Percentiles rank a stretch among this genome's conserved stretches.
phyloP scores from a whole-genome alignment of 768 basidiomycete species.

The Boletus barrowsii region DNA sequence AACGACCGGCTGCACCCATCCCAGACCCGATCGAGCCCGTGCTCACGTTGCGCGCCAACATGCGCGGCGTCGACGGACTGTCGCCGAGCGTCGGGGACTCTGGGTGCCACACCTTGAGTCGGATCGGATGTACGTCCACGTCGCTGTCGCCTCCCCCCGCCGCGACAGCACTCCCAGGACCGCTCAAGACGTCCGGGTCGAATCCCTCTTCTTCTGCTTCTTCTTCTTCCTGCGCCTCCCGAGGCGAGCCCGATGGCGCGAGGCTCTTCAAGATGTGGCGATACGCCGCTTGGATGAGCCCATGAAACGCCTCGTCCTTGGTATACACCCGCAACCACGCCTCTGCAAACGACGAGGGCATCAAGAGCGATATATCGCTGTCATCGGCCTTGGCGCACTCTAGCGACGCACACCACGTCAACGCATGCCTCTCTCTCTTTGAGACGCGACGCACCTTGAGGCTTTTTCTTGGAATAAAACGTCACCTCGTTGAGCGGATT shows the following conservation, averaged over 20 bases:
- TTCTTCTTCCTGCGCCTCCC: constrained; percentile 1
- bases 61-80: constrained; percentile 32
- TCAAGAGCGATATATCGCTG: constrained; percentile 63
- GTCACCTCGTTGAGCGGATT: constrained; percentile 68
- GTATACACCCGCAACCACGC: constrained; percentile 68
- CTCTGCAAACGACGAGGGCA: constrained; percentile 67
- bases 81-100: neutral
- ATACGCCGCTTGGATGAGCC: constrained; percentile 68
- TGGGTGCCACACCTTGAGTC: neutral
- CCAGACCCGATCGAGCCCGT: constrained; percentile 5
- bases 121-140: constrained; percentile 29
- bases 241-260: neutral
- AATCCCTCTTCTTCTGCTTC: constrained; percentile 13
- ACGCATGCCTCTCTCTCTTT: neutral
- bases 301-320: constrained; percentile 53
- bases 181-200: constrained; percentile 6
- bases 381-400: constrained; percentile 42
- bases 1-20: neutral
- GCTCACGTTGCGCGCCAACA: constrained; percentile 15
- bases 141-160: neutral
- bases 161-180: neutral
- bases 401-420: constrained; percentile 21
- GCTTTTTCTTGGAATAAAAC: constrained; percentile 70
- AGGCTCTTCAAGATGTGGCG: constrained; percentile 38
- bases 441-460: constrained; percentile 43